These are phyloP conservation scores for Smallanthus sonchifolius DNA, from an alignment of 129 eudicot species.

Conservation along the genomic window DNA sequence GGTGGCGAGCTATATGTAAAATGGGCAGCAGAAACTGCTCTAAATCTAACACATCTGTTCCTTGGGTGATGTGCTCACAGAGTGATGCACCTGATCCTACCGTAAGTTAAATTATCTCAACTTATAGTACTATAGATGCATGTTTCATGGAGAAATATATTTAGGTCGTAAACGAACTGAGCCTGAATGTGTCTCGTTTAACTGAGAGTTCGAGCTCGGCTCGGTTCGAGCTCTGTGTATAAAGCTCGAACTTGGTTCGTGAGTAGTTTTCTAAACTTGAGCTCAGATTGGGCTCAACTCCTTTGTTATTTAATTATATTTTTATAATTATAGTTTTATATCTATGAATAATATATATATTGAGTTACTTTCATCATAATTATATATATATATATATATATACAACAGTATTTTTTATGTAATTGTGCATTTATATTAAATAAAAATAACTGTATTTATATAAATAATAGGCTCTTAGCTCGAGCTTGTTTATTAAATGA, in stretches of 20 bases:
- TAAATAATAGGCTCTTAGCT: too few species aligned
- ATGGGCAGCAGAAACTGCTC: slow-evolving; percentile 88
- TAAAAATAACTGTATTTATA: background rate
- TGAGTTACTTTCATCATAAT: background rate
- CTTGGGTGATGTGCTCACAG: slow-evolving; percentile 91
- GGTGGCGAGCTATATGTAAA: slow-evolving; percentile 55
- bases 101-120: slow-evolving; percentile 35
- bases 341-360: background rate
- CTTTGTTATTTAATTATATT: background rate
- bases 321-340: background rate
- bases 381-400: too few species aligned
- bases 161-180: background rate
- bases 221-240: too few species aligned
- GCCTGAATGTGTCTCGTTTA: background rate
- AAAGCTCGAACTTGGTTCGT: background rate
- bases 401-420: background rate
- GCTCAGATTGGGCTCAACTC: background rate
- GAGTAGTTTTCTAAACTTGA: too few species aligned
- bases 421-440: background rate
- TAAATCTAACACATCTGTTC: slow-evolving; percentile 60
- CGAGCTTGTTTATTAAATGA: background rate
- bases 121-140: background rate
- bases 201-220: background rate
- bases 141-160: background rate
- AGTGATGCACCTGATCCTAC: slow-evolving; percentile 78